Evolutionary conservation across 768 basidiomycete genomes (phyloP).

Genomic region (Porphyrellus cyaneotinctus): DNA sequence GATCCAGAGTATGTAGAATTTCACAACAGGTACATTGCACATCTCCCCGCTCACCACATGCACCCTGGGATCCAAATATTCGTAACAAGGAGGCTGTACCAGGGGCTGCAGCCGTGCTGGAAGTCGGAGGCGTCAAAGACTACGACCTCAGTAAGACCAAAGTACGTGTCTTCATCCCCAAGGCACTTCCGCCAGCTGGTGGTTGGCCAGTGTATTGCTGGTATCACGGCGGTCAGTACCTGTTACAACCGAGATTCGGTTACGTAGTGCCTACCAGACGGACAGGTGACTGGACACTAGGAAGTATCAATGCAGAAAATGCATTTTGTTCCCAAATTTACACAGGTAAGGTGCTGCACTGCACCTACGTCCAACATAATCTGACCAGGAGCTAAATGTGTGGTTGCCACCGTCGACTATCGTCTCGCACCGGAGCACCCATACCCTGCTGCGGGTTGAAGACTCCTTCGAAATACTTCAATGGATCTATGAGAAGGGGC

Average conservation of each 20-base stretch:
- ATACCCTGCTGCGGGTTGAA: slow-evolving; percentile 33
- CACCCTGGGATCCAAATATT: slow-evolving; percentile 56
- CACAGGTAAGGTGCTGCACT: slow-evolving; percentile 17
- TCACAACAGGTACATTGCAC: slow-evolving; percentile 47
- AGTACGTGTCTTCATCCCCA: slow-evolving; percentile 62
- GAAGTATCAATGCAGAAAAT: slow-evolving; percentile 57
- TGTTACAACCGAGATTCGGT: neutral
- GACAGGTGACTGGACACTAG: slow-evolving; percentile 74
- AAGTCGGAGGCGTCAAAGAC: slow-evolving; percentile 54
- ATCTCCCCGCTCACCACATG: slow-evolving; percentile 49
- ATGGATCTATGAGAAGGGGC: slow-evolving; percentile 39
- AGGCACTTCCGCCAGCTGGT: slow-evolving; percentile 39
- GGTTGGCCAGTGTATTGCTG: slow-evolving; percentile 75
- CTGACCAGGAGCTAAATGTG: slow-evolving; percentile 29
- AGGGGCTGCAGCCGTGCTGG: slow-evolving; percentile 52
- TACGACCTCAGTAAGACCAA: slow-evolving; percentile 48
- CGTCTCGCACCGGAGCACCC: slow-evolving; percentile 33
- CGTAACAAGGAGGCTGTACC: slow-evolving; percentile 52
- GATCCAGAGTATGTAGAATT: slow-evolving; percentile 66
- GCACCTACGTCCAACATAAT: neutral
- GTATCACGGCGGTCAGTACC: slow-evolving; percentile 63
- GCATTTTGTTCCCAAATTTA: slow-evolving; percentile 44
- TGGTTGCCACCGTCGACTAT: slow-evolving; percentile 32
- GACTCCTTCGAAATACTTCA: slow-evolving; percentile 35
- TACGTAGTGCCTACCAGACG: neutral